Evolutionary conservation across 768 basidiomycete species (phyloP).

Genomic region (Tricholomella constricta): DNA sequence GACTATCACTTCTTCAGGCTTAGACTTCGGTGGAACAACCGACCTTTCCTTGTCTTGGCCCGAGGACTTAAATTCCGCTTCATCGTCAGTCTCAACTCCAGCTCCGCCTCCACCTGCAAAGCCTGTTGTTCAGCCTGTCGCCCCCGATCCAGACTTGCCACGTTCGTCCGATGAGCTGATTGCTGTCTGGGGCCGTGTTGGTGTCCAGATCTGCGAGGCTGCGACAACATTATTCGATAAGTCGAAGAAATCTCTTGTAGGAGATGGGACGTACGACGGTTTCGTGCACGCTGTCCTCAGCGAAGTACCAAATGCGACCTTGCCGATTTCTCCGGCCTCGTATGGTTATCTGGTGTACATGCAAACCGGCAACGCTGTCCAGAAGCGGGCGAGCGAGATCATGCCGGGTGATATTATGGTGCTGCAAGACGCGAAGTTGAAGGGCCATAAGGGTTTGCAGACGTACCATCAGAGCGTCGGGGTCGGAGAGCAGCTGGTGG

Average conservation of each 20-base stretch:
- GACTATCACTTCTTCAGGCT: conserved; percentile 51
- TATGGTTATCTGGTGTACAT: conserved; percentile 80
- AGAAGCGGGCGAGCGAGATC: conserved; percentile 76
- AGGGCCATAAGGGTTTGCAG: conserved; percentile 82
- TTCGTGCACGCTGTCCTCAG: conserved; percentile 70
- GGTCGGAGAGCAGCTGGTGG: conserved; percentile 60
- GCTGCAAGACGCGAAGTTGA: conserved; percentile 69
- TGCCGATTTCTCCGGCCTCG: conserved; percentile 36
- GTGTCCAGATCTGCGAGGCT: conserved; percentile 70
- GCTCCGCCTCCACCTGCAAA: conserved; percentile 21
- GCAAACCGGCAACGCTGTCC: conserved; percentile 67
- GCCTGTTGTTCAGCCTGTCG: conserved; percentile 14
- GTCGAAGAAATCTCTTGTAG: conserved; percentile 76
- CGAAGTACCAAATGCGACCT: conserved; percentile 64
- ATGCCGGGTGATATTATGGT: conserved; percentile 85
- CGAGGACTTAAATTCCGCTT: conserved; percentile 47
- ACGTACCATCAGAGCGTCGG: conserved; percentile 65
- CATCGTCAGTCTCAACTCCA: conserved; percentile 26
- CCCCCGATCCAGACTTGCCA: conserved; percentile 33
- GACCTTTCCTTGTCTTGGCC: conserved; percentile 67
- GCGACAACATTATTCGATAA: conserved; percentile 71
- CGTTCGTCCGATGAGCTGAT: conserved; percentile 68
- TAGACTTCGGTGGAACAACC: conserved; percentile 51
- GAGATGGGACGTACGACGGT: conserved; percentile 82
- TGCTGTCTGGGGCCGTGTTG: conserved; percentile 70